A percentile compares a stretch with the other conserved stretches of the same genome.
phyloP scores from a whole-genome alignment of 345 rosid genomes.

The Aquilaria malaccensis region DNA sequence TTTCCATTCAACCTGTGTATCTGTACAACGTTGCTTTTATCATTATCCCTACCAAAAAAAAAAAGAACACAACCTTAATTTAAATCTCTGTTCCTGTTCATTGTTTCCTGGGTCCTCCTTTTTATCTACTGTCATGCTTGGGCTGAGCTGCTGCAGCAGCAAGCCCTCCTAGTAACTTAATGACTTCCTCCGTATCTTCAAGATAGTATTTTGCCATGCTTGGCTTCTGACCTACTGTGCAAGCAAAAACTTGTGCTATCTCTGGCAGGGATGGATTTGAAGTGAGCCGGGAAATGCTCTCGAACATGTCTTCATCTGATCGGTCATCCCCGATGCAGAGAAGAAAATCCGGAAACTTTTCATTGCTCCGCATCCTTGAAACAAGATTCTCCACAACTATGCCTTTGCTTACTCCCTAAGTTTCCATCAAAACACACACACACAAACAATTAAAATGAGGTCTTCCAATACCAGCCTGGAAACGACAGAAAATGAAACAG shows the following conservation, averaged over 20 bases:
- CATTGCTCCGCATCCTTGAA: conserved; percentile 38
- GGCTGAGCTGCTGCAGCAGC: conserved; percentile 27
- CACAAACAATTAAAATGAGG: not conserved
- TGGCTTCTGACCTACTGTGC: conserved; percentile 85
- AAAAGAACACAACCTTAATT: not conserved
- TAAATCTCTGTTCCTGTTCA: not conserved
- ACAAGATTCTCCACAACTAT: conserved; percentile 53
- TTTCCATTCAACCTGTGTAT: no score
- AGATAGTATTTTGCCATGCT: conserved; percentile 84
- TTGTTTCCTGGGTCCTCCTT: not conserved
- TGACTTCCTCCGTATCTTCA: conserved; percentile 55
- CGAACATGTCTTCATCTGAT: conserved; percentile 88
- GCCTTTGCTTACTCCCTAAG: conserved; percentile 79
- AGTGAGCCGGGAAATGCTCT: conserved; percentile 34
- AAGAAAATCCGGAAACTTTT: conserved; percentile 58
- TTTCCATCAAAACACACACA: conserved; percentile 7
- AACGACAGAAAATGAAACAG: not conserved
- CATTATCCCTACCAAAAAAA: conserved; percentile 11
- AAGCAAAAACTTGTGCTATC: conserved; percentile 53
- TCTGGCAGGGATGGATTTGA: conserved; percentile 37
- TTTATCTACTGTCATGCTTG: not conserved
- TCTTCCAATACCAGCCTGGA: not conserved
- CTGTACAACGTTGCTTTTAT: conserved; percentile 8
- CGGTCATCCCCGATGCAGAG: conserved; percentile 80
- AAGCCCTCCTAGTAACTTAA: conserved; percentile 50